A percentile compares a stretch with the other conserved stretches of the same genome.
Evolutionary conservation across 129 eudicot genomes (phyloP).

Genomic region (Helianthus tuberosus): DNA sequence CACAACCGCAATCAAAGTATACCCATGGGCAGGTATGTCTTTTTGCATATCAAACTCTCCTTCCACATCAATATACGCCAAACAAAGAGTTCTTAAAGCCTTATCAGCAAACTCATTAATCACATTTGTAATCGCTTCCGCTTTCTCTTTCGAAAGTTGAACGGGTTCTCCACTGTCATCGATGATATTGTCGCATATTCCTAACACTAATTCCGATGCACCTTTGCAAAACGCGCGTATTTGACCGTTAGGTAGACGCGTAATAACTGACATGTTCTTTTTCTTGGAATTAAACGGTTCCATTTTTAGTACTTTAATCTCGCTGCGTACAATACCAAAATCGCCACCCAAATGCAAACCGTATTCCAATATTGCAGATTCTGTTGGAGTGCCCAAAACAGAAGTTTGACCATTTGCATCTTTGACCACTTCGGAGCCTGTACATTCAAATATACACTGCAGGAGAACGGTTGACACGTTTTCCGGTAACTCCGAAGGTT

Average conservation of each 20-base stretch:
- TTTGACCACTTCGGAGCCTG: constrained; percentile 85
- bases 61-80: constrained; percentile 71
- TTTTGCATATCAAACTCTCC: constrained; percentile 27
- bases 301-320: constrained; percentile 50
- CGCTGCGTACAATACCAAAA: constrained; percentile 52
- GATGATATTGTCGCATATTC: constrained; percentile 59
- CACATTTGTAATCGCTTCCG: constrained; percentile 37
- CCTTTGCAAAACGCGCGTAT: constrained; percentile 84
- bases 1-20: constrained; percentile 77
- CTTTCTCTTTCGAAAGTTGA: constrained; percentile 52
- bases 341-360: constrained; percentile 78
- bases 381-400: constrained; percentile 88
- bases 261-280: constrained; percentile 88
- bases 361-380: constrained; percentile 77
- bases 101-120: constrained; percentile 68
- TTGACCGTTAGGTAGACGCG: constrained; percentile 55
- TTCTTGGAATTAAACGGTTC: constrained; percentile 85
- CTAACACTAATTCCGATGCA: constrained; percentile 86
- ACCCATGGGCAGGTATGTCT: constrained; percentile 61
- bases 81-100: constrained; percentile 84
- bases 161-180: constrained; percentile 53
- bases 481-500: constrained; percentile 39
- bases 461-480: constrained; percentile 42
- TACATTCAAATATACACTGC: constrained; percentile 79
- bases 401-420: constrained; percentile 60